Evolutionary conservation across 2,329 filamentous ascomycete species (phyloP).

Genomic region (Aspergillus transmontanensis): DNA sequence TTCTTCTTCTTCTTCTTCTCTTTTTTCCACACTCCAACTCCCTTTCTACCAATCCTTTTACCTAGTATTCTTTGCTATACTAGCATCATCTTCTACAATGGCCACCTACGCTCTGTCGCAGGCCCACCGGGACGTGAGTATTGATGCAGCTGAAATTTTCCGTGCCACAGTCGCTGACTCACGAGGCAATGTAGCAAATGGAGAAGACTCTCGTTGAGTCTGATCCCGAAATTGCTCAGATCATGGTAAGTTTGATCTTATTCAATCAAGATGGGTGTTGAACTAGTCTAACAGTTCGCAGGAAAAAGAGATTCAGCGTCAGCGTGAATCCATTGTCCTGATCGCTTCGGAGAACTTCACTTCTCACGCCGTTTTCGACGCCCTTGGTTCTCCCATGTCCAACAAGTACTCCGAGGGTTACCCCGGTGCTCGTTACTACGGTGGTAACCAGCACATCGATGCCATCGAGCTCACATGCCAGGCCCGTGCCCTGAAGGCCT

Average conservation of each 20-base stretch:
- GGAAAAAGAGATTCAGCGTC: slow-evolving; percentile 92
- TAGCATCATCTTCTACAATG: slow-evolving; percentile 36
- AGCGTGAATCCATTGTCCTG: slow-evolving; percentile 97
- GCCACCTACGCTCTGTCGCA: slow-evolving; percentile 65
- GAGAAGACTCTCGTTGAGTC: slow-evolving; percentile 90
- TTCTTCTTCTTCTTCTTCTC: slow-evolving; percentile 4
- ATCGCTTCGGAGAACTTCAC: slow-evolving; percentile 99
- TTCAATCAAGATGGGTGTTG: neutral
- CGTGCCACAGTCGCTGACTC: slow-evolving; percentile 28
- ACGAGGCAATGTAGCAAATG: slow-evolving; percentile 70
- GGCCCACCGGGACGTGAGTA: slow-evolving; percentile 66
- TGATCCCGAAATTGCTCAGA: slow-evolving; percentile 91
- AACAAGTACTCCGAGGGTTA: slow-evolving; percentile 99
- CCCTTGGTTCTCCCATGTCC: slow-evolving; percentile 89
- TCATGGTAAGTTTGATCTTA: slow-evolving; percentile 73
- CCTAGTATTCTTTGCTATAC: neutral
- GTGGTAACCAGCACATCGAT: slow-evolving; percentile 98
- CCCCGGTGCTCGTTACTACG: slow-evolving; percentile 97
- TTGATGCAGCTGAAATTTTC: slow-evolving; percentile 15
- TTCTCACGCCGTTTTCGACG: slow-evolving; percentile 96
- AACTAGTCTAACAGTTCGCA: slow-evolving; percentile 45
- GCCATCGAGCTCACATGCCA: slow-evolving; percentile 95
- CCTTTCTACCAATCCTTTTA: slow-evolving; percentile 15
- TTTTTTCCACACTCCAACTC: slow-evolving; percentile 9
- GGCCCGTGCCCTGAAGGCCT: slow-evolving; percentile 86